Evolutionary conservation across 148 eudicot genomes (phyloP).

Genomic region (Vaccinium corymbosum): DNA sequence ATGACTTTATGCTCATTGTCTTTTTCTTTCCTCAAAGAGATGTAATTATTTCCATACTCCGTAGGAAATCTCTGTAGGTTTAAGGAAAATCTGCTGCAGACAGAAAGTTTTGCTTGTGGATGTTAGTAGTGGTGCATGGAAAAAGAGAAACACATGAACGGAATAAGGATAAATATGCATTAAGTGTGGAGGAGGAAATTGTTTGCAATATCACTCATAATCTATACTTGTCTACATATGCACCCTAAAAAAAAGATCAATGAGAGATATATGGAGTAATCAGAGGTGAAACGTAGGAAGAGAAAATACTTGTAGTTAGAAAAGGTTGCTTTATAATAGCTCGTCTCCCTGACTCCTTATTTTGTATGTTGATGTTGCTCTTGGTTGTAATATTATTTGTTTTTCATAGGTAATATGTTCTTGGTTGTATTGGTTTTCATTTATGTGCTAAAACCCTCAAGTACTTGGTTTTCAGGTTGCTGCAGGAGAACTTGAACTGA

Average conservation of each 20-base stretch:
- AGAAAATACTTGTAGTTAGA: not conserved
- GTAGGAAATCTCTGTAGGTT: not conserved
- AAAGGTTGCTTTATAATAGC: not conserved
- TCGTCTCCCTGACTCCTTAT: not conserved
- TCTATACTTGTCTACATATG: not conserved
- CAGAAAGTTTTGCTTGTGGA: not conserved
- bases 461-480: slow-evolving; percentile 57
- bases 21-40: not conserved
- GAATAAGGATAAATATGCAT: not conserved
- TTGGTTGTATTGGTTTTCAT: not conserved
- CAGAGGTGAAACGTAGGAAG: not conserved
- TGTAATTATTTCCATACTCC: not conserved
- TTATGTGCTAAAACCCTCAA: slow-evolving; percentile 17
- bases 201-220: not conserved
- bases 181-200: not conserved
- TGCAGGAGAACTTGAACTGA: slow-evolving; percentile 94
- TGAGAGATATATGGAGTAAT: not conserved
- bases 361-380: not conserved
- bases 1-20: not conserved
- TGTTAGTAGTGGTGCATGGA: not conserved
- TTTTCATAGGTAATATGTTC: not conserved
- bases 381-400: not conserved
- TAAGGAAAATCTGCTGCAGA: not conserved
- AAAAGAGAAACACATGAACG: not conserved
- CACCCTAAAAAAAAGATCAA: not conserved